Percentiles rank a stretch among this genome's conserved stretches.
phyloP scores from a whole-genome alignment of 2,329 filamentous ascomycete species.

The Ustulina deusta region DNA sequence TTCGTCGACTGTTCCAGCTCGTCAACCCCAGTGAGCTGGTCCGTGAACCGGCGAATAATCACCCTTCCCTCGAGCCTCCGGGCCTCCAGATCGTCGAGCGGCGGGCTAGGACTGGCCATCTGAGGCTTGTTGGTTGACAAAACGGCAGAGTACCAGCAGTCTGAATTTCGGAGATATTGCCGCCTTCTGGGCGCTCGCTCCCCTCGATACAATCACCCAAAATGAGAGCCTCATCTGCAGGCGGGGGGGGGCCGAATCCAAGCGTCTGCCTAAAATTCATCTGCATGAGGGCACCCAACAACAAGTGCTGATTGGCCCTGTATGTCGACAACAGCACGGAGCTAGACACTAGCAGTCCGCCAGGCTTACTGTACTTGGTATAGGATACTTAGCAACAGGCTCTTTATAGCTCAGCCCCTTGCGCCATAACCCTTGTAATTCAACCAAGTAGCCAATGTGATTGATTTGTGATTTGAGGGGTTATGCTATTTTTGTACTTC shows the following conservation, averaged over 20 bases:
- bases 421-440: neutral
- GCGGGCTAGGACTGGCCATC: neutral
- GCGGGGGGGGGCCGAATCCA: neutral
- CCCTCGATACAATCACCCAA: neutral
- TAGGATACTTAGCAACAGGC: neutral
- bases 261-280: neutral
- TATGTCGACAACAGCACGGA: neutral
- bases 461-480: too few species aligned
- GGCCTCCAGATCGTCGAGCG: slow-evolving; percentile 2
- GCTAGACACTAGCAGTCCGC: neutral
- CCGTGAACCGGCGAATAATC: slow-evolving; percentile 35
- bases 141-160: neutral
- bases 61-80: slow-evolving; percentile 21
- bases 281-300: neutral
- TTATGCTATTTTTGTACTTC: neutral
- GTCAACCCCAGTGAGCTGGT: slow-evolving; percentile 29
- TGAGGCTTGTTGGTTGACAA: neutral
- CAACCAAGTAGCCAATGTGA: neutral
- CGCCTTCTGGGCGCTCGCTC: neutral
- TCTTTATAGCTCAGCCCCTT: neutral
- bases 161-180: neutral
- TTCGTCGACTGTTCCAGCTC: slow-evolving; percentile 33
- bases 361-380: neutral
- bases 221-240: neutral
- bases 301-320: neutral